phyloP scores from a whole-genome alignment of 306 rosid species.

The Cucurbita argyrosperma region DNA sequence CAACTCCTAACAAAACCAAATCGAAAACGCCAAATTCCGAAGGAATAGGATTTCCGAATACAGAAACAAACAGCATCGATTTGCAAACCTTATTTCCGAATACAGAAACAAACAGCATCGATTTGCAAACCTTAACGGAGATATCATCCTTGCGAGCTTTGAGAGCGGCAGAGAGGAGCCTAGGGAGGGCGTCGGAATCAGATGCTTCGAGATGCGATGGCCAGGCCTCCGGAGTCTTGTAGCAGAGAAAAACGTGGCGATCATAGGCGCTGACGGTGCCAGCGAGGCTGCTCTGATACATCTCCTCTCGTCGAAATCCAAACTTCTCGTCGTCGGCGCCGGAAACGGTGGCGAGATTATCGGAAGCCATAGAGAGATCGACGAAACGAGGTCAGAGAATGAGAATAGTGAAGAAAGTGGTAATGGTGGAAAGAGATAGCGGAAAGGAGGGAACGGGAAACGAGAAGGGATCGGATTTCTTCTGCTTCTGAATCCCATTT shows the following conservation, averaged over 20 bases:
- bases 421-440: neutral
- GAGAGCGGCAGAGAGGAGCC: conserved; percentile 32
- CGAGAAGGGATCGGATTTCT: conserved; percentile 3
- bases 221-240: conserved; percentile 60
- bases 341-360: conserved; percentile 3
- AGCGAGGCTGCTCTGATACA: conserved; percentile 49
- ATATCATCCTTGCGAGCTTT: conserved; percentile 52
- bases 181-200: conserved; percentile 51
- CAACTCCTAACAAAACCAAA: neutral
- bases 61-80: neutral
- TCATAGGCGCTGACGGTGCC: conserved; percentile 63
- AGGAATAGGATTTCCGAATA: neutral
- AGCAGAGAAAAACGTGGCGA: conserved; percentile 85
- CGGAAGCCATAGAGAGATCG: conserved; percentile 28
- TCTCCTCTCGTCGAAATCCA: conserved; percentile 80
- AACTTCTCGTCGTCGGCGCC: conserved; percentile 25
- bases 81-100: neutral
- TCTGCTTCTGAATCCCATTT: neutral
- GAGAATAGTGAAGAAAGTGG: neutral
- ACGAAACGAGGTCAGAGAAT: neutral
- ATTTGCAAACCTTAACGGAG: neutral
- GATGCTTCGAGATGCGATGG: conserved; percentile 57
- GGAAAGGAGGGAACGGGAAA: conserved; percentile 9
- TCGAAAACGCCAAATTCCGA: neutral
- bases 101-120: neutral